Evolutionary conservation across 192 early-diverging fungal species (phyloP).

Genomic region (Entomortierella lignicola): DNA sequence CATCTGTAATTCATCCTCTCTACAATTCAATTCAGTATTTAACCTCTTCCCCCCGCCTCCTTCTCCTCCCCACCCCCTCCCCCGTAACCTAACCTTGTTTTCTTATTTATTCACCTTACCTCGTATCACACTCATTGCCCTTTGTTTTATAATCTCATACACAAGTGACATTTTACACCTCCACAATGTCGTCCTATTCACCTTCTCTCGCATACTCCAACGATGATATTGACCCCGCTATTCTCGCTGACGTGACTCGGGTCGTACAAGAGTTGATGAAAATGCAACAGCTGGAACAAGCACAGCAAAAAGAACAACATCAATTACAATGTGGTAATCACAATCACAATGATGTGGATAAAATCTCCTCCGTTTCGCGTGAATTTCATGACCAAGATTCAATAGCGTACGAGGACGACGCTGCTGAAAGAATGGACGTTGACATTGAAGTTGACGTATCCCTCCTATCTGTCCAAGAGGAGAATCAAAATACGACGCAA

Average conservation of each 20-base stretch:
- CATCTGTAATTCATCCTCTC: too few species aligned
- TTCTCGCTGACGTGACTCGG: constrained; percentile 49
- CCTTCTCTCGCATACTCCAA: constrained; percentile 2
- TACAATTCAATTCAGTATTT: too few species aligned
- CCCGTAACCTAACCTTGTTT: background rate
- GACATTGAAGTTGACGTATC: constrained; percentile 1
- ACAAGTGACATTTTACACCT: background rate
- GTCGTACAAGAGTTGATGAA: constrained; percentile 47
- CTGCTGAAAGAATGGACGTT: constrained; percentile 20
- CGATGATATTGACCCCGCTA: constrained; percentile 42
- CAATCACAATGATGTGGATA: background rate
- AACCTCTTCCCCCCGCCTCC: background rate
- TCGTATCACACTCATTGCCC: background rate
- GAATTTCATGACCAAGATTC: background rate
- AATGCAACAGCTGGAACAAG: constrained; percentile 22
- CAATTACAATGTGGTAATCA: background rate
- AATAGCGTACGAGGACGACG: background rate
- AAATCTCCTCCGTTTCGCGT: constrained; percentile 11
- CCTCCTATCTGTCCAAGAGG: constrained; percentile 7
- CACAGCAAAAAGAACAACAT: constrained; percentile 9
- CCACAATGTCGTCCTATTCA: constrained; percentile 7
- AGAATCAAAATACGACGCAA: background rate
- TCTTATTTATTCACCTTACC: constrained; percentile 4
- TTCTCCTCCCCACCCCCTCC: background rate
- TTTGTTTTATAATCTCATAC: background rate